These are phyloP conservation scores for Arthrobotrys iridis DNA, from an alignment of 2,329 filamentous ascomycete genomes.

Conservation along the genomic window DNA sequence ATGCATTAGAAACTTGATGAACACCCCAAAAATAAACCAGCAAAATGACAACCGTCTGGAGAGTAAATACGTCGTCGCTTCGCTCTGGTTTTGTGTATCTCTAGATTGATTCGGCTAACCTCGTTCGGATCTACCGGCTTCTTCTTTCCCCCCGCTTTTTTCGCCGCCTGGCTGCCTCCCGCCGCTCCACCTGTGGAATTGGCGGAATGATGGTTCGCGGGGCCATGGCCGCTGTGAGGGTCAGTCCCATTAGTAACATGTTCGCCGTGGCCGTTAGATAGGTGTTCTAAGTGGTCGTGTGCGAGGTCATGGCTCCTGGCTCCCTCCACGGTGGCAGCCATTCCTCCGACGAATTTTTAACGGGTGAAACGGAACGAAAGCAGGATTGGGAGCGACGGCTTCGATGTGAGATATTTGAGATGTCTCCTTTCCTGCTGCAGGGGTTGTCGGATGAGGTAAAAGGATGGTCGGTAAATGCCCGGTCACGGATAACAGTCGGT, in stretches of 20 bases:
- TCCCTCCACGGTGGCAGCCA: conserved; percentile 53
- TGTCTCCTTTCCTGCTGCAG: not conserved
- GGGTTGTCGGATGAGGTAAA: not conserved
- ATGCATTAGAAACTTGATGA: conserved; percentile 31
- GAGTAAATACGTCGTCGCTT: conserved; percentile 17
- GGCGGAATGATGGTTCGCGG: conserved; percentile 23
- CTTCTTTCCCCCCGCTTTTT: conserved; percentile 72
- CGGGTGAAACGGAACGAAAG: conserved; percentile 27
- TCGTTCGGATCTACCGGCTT: conserved; percentile 86
- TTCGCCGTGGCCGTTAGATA: conserved; percentile 49
- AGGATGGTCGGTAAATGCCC: conserved; percentile 20
- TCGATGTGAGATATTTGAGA: not conserved
- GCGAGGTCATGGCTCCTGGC: conserved; percentile 51
- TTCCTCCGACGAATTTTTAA: conserved; percentile 39
- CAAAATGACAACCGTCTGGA: conserved; percentile 3
- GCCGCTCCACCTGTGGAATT: not conserved
- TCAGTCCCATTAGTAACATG: conserved; percentile 48
- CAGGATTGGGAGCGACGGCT: not conserved
- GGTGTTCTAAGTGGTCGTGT: conserved; percentile 48
- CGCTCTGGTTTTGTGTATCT: conserved; percentile 22
- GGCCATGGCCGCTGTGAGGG: conserved; percentile 29
- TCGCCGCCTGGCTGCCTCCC: conserved; percentile 23
- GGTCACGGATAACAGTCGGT: not conserved
- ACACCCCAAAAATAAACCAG: conserved; percentile 25
- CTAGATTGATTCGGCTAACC: conserved; percentile 57